Evolutionary conservation across 1,284 basidiomycete genomes (phyloP).

Genomic region (Pseudozyma flocculosa): DNA sequence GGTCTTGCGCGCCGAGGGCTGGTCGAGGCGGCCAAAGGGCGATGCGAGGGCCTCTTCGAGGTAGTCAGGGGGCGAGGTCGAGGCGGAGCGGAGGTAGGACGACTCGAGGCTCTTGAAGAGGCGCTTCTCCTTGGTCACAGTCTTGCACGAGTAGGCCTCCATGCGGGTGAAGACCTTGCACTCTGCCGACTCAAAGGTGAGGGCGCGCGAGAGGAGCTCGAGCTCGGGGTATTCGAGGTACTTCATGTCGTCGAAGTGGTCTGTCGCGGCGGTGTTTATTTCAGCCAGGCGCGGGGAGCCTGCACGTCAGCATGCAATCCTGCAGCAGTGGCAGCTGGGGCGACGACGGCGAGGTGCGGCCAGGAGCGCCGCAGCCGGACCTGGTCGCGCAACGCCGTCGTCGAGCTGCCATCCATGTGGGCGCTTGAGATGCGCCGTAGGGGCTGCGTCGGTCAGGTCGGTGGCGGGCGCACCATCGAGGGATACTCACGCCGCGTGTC

Average conservation of each 20-base stretch:
- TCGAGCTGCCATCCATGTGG: too few relatives aligned
- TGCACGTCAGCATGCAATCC: background rate
- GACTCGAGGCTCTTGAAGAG: conserved; percentile 78
- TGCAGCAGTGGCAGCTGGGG: too few relatives aligned
- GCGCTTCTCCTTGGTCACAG: conserved; percentile 93
- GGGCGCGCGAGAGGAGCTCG: conserved; percentile 74
- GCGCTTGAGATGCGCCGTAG: too few relatives aligned
- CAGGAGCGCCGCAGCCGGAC: too few relatives aligned
- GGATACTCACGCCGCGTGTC: conserved; percentile 38
- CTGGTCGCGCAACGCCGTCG: too few relatives aligned
- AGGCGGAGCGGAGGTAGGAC: conserved; percentile 48
- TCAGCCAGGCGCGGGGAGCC: background rate
- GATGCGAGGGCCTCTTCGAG: conserved; percentile 51
- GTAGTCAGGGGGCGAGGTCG: conserved; percentile 51
- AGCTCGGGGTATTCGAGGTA: conserved; percentile 84
- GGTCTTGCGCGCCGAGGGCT: conserved; percentile 72
- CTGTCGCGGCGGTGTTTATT: conserved; percentile 1
- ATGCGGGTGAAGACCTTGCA: conserved; percentile 88
- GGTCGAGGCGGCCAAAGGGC: conserved; percentile 60
- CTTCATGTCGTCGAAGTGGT: conserved; percentile 69
- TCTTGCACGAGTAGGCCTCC: conserved; percentile 97
- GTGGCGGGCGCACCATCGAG: too few relatives aligned
- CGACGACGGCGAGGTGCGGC: background rate
- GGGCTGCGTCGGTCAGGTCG: too few relatives aligned
- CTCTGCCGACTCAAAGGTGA: conserved; percentile 73